These are phyloP conservation scores for Exophiala spinifera DNA, from an alignment of 2,329 filamentous ascomycete species.

Conservation along the genomic window DNA sequence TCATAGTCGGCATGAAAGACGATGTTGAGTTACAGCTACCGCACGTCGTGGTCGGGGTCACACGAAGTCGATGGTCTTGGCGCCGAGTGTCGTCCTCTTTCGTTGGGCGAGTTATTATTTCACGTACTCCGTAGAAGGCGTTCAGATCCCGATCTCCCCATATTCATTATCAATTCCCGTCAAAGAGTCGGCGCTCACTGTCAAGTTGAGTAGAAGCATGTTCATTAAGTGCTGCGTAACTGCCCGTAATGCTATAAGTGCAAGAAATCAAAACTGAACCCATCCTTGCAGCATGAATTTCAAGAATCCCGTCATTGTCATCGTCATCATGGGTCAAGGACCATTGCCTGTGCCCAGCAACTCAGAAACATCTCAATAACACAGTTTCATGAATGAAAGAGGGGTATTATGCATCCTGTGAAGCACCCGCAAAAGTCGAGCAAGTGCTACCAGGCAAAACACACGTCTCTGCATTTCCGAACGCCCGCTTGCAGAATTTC, in stretches of 20 bases:
- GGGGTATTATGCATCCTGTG: neutral
- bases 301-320: neutral
- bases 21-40: too few species aligned
- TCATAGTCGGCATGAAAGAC: too few species aligned
- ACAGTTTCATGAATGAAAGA: slow-evolving; percentile 7
- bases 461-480: slow-evolving; percentile 2
- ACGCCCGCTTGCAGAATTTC: slow-evolving; percentile 14
- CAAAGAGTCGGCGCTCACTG: neutral
- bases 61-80: too few species aligned
- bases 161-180: neutral
- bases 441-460: neutral
- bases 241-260: neutral
- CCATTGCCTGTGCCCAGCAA: neutral
- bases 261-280: neutral
- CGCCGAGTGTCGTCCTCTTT: too few species aligned
- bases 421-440: neutral
- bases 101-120: too few species aligned
- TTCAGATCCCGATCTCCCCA: too few species aligned
- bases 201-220: neutral
- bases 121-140: too few species aligned
- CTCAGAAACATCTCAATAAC: neutral
- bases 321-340: neutral
- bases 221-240: neutral
- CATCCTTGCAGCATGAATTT: neutral
- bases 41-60: too few species aligned